Conservation (phyloP, 2,329 filamentous ascomycete genomes). For the Botrytis byssoidea region DNA sequence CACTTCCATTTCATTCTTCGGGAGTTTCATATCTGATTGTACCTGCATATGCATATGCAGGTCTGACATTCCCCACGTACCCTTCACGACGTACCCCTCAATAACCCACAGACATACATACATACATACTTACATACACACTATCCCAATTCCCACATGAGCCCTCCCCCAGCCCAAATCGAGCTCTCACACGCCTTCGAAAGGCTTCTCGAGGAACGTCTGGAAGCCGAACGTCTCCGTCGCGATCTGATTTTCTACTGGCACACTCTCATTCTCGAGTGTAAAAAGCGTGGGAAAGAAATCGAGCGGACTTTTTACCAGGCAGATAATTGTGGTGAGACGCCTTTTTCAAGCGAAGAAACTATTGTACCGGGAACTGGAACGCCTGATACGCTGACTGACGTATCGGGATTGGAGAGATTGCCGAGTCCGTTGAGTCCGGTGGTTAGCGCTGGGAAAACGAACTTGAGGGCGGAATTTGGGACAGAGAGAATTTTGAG, state of each 20-base stretch:
- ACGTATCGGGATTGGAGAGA: background rate
- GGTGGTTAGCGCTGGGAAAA: background rate
- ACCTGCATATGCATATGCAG: constrained; percentile 17
- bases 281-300: background rate
- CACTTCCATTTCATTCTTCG: constrained; percentile 8
- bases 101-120: background rate
- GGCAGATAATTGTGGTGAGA: constrained; percentile 4
- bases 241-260: constrained; percentile 14
- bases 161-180: background rate
- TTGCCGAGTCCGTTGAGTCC: background rate
- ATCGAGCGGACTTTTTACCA: background rate
- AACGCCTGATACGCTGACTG: background rate
- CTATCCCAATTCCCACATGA: constrained; percentile 1
- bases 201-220: constrained; percentile 15
- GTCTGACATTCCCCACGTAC: constrained; percentile 11
- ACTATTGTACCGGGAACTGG: constrained; percentile 1
- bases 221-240: constrained; percentile 1
- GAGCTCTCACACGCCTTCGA: constrained; percentile 19
- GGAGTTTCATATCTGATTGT: background rate
- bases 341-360: constrained; percentile 14
- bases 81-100: background rate
- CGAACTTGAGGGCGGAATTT: background rate
- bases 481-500: background rate
- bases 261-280: constrained; percentile 9
- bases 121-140: background rate